Conservation (phyloP, 768 basidiomycete genomes). For the Suillus weaverae region DNA sequence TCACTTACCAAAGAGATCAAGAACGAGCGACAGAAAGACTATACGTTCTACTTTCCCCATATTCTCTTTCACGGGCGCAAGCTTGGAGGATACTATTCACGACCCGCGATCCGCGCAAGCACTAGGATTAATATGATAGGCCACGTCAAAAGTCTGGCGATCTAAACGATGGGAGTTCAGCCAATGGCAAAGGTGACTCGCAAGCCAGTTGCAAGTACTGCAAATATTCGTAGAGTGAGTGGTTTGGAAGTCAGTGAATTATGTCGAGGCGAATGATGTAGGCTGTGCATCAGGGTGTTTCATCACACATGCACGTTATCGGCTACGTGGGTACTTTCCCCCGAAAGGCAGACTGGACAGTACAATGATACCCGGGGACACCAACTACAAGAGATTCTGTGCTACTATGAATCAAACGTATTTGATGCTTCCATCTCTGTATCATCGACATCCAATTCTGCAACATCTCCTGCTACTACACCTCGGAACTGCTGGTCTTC, state of each 20-base stretch:
- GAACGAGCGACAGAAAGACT: slow-evolving; percentile 86
- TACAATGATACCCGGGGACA: background rate
- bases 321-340: background rate
- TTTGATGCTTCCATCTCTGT: slow-evolving; percentile 8
- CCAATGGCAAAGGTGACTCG: background rate
- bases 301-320: background rate
- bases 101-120: background rate
- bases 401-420: background rate
- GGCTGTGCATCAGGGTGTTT: background rate
- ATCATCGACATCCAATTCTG: slow-evolving; percentile 22
- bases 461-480: slow-evolving; percentile 30
- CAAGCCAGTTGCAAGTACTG: slow-evolving; percentile 1
- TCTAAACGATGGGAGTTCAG: background rate
- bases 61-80: background rate
- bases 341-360: background rate
- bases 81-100: background rate
- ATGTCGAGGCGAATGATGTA: background rate
- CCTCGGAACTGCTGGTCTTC: slow-evolving; percentile 84
- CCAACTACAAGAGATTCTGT: background rate
- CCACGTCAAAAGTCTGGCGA: background rate
- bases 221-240: background rate
- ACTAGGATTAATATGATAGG: background rate
- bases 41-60: slow-evolving; percentile 76
- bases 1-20: slow-evolving; percentile 76
- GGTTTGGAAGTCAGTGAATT: background rate